A percentile compares a stretch with the other conserved stretches of the same genome.
Evolutionary conservation across 805 yeast species (phyloP).

Genomic region (Candida ascalaphidarum): DNA sequence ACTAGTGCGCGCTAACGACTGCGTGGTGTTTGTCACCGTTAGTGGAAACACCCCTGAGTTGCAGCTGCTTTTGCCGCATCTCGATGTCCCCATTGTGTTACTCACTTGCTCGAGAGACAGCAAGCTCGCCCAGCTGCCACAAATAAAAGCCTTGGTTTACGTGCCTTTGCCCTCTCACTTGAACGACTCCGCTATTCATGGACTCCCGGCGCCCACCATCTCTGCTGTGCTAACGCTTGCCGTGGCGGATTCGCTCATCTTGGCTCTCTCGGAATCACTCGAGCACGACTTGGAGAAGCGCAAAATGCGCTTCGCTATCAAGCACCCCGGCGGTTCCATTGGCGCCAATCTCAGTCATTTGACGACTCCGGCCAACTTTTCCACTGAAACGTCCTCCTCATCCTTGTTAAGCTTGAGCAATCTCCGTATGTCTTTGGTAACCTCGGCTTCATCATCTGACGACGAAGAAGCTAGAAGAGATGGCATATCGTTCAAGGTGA

Average conservation of each 20-base stretch:
- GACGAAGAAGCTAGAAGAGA: conserved; percentile 6
- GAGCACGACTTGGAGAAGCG: conserved; percentile 49
- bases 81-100: conserved; percentile 47
- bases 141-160: conserved; percentile 43
- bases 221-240: conserved; percentile 72
- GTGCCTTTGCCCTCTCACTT: conserved; percentile 54
- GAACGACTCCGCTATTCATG: conserved; percentile 58
- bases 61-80: conserved; percentile 45
- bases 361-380: conserved; percentile 10
- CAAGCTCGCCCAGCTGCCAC: conserved; percentile 41
- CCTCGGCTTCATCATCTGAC: conserved; percentile 4
- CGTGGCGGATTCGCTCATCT: conserved; percentile 68
- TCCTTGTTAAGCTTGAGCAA: conserved; percentile 9
- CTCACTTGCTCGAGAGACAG: conserved; percentile 59
- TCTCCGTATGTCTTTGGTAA: conserved; percentile 3
- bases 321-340: conserved; percentile 91
- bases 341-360: conserved; percentile 43
- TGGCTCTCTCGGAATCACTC: conserved; percentile 64
- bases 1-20: conserved; percentile 47
- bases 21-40: conserved; percentile 60
- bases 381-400: conserved; percentile 6
- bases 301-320: conserved; percentile 49
- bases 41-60: conserved; percentile 83
- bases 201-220: conserved; percentile 82
- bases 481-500: no score